Evolutionary conservation across 1,284 basidiomycete species (phyloP).

Genomic region (Ustilago shanxiensis): DNA sequence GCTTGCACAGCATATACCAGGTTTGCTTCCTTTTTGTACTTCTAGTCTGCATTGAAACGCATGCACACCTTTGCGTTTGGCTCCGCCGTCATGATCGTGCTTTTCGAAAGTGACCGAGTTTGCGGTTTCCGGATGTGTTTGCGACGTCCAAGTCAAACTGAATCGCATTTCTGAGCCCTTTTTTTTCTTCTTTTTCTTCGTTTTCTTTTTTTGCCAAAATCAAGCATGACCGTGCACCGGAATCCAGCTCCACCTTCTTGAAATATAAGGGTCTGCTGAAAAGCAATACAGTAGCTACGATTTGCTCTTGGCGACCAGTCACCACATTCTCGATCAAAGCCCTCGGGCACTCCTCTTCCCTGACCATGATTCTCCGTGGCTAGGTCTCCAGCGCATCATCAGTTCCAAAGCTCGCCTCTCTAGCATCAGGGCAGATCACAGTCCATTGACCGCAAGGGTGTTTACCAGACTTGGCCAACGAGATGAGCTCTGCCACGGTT

Average conservation of each 20-base stretch:
- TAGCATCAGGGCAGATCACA: background rate
- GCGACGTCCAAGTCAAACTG: background rate
- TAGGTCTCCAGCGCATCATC: background rate
- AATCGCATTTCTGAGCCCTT: too few species aligned
- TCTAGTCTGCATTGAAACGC: conserved; percentile 15
- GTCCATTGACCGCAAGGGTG: background rate
- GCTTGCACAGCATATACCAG: conserved; percentile 31
- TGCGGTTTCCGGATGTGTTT: conserved; percentile 2
- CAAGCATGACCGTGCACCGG: background rate
- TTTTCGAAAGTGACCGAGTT: background rate
- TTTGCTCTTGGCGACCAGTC: background rate
- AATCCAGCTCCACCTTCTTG: background rate
- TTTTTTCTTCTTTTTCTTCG: too few species aligned
- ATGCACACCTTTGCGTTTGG: too few species aligned
- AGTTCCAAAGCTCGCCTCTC: background rate
- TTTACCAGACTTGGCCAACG: background rate
- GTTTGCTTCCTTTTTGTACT: conserved; percentile 28
- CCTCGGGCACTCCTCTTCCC: background rate
- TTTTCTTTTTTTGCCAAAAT: background rate
- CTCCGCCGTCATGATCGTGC: too few species aligned
- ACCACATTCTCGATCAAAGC: background rate
- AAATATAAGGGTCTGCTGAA: background rate
- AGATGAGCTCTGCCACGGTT: conserved; percentile 60
- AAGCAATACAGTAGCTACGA: background rate
- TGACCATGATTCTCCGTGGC: background rate